These are phyloP conservation scores for Vigna reflexopilosa DNA, from an alignment of 306 rosid species.

Conservation along the genomic window DNA sequence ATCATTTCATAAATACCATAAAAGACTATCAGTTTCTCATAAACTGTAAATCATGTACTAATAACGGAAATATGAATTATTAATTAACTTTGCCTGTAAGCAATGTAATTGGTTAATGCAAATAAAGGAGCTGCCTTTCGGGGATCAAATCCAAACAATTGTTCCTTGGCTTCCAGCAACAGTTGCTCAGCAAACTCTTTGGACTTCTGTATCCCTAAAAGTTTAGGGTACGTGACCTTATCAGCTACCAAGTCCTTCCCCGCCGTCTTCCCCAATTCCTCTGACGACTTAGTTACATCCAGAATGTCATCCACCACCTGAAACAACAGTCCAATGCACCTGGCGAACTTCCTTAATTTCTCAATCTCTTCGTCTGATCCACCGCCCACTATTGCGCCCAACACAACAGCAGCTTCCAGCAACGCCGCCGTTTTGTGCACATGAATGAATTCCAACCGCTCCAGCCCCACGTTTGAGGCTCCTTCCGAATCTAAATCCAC, in stretches of 20 bases:
- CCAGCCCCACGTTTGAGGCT: constrained; percentile 51
- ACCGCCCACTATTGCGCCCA: constrained; percentile 77
- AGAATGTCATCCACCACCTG: constrained; percentile 92
- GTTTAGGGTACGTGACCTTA: constrained; percentile 78
- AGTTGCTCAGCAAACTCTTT: constrained; percentile 67
- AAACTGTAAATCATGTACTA: no score
- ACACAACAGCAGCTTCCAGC: constrained; percentile 67
- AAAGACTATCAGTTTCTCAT: no score
- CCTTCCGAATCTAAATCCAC: constrained; percentile 71
- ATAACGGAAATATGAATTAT: no score
- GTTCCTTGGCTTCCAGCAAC: constrained; percentile 59
- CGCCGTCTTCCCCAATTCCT: constrained; percentile 83
- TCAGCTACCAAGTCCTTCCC: constrained; percentile 84
- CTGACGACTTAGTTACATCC: constrained; percentile 74
- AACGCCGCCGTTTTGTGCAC: constrained; percentile 75
- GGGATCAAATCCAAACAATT: constrained; percentile 59
- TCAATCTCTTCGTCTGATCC: constrained; percentile 62
- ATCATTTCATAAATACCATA: no score
- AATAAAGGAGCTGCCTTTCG: constrained; percentile 65
- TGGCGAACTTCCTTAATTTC: constrained; percentile 62
- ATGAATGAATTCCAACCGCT: constrained; percentile 71
- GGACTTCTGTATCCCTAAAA: constrained; percentile 69
- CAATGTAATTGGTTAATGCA: constrained; percentile 74
- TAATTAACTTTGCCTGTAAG: constrained; percentile 57
- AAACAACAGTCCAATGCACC: constrained; percentile 70